Percentiles rank a stretch among this genome's conserved stretches.
Evolutionary conservation across 2,329 filamentous ascomycete species (phyloP).

Genomic region (Ascochyta lentis): DNA sequence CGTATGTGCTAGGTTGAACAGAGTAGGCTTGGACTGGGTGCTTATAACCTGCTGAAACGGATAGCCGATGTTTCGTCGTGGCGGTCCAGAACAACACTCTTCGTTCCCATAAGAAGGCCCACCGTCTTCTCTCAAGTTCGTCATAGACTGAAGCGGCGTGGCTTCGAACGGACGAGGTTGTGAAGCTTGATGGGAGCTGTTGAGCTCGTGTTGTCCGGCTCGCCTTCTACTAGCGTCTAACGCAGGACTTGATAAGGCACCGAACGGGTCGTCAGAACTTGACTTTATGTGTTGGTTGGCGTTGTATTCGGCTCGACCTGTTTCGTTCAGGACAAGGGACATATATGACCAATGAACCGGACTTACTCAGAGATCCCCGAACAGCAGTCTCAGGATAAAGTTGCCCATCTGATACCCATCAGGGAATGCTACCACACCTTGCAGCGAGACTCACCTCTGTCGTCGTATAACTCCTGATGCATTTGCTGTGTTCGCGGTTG

Average conservation of each 20-base stretch:
- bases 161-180: background rate
- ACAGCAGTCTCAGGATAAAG: slow-evolving; percentile 4
- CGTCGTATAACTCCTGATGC: background rate
- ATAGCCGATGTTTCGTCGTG: background rate
- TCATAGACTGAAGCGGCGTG: background rate
- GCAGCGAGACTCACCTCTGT: background rate
- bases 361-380: slow-evolving; percentile 15
- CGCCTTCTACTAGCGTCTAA: slow-evolving; percentile 47
- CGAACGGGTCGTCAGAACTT: slow-evolving; percentile 41
- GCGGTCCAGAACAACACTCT: background rate
- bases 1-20: slow-evolving; percentile 5
- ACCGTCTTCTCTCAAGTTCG: background rate
- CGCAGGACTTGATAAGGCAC: slow-evolving; percentile 50
- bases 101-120: background rate
- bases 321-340: background rate
- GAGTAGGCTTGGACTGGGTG: background rate
- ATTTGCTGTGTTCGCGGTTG: background rate
- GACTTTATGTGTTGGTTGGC: slow-evolving; percentile 21
- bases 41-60: background rate
- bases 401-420: slow-evolving; percentile 3
- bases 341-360: background rate
- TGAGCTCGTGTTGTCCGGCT: slow-evolving; percentile 7
- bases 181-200: background rate
- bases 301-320: slow-evolving; percentile 35
- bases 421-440: background rate